phyloP scores from a whole-genome alignment of 208 protist species.

The Leishmania lainsoni region DNA sequence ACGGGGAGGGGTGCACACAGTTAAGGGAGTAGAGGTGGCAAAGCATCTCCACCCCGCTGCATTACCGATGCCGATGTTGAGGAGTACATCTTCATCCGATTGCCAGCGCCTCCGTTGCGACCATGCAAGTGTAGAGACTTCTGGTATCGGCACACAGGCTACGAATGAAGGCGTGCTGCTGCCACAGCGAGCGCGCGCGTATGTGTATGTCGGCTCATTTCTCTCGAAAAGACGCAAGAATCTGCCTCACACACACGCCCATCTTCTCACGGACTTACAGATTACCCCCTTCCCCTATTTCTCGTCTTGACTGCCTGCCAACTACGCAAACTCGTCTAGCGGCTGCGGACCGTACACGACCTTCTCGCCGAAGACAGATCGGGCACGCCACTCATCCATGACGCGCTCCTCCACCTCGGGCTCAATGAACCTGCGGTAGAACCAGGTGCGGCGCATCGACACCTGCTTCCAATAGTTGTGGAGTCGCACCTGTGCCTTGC shows the following conservation, averaged over 20 bases:
- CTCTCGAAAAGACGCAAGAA: background rate
- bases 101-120: background rate
- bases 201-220: background rate
- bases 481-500: slow-evolving; percentile 73
- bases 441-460: slow-evolving; percentile 77
- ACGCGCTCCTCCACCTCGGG: slow-evolving; percentile 67
- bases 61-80: background rate
- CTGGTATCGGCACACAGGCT: background rate
- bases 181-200: background rate
- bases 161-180: background rate
- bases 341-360: slow-evolving; percentile 60
- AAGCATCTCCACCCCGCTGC: background rate
- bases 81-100: background rate
- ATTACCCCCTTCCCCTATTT: background rate
- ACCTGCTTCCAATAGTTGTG: slow-evolving; percentile 92
- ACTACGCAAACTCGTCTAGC: slow-evolving; percentile 35
- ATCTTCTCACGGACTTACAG: background rate
- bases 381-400: slow-evolving; percentile 62
- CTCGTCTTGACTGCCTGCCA: background rate
- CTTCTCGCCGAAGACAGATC: slow-evolving; percentile 78
- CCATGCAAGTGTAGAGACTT: background rate
- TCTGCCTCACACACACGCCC: too few species aligned
- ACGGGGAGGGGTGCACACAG: background rate
- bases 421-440: slow-evolving; percentile 78
- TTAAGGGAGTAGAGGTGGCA: background rate